These are phyloP conservation scores for Gloeostereum incarnatum DNA, from an alignment of 768 basidiomycete genomes.

Conservation along the genomic window DNA sequence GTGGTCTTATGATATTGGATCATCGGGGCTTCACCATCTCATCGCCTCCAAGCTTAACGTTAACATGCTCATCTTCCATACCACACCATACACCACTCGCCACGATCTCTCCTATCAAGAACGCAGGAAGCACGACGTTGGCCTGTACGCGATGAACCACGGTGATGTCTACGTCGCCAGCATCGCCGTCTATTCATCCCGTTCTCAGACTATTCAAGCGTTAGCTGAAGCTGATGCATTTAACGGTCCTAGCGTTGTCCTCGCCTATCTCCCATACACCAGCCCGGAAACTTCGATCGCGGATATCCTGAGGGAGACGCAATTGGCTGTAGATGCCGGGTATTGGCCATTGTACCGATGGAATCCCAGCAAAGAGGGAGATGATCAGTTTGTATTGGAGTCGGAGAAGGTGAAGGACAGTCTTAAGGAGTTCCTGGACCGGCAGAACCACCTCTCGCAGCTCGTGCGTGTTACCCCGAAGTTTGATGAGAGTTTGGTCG, in stretches of 20 bases:
- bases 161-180: constrained; percentile 72
- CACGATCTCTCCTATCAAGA: constrained; percentile 32
- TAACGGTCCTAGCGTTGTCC: constrained; percentile 60
- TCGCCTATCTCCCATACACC: constrained; percentile 67
- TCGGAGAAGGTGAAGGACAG: constrained; percentile 92
- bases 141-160: constrained; percentile 74
- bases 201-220: constrained; percentile 66
- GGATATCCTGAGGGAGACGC: constrained; percentile 65
- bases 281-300: constrained; percentile 49
- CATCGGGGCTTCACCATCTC: constrained; percentile 66
- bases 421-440: constrained; percentile 86
- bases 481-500: constrained; percentile 74
- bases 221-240: constrained; percentile 62
- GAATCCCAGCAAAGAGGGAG: constrained; percentile 62
- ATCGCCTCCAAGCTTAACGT: constrained; percentile 63
- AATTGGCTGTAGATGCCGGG: constrained; percentile 66
- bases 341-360: constrained; percentile 80
- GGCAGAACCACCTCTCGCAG: constrained; percentile 95
- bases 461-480: constrained; percentile 75
- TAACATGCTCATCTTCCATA: constrained; percentile 70
- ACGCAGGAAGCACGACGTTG: constrained; percentile 69
- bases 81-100: constrained; percentile 52
- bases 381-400: constrained; percentile 88
- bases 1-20: constrained; percentile 71
- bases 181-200: constrained; percentile 67